Conservation (phyloP, 257 asterid genomes). For the Przewalskia tangutica region DNA sequence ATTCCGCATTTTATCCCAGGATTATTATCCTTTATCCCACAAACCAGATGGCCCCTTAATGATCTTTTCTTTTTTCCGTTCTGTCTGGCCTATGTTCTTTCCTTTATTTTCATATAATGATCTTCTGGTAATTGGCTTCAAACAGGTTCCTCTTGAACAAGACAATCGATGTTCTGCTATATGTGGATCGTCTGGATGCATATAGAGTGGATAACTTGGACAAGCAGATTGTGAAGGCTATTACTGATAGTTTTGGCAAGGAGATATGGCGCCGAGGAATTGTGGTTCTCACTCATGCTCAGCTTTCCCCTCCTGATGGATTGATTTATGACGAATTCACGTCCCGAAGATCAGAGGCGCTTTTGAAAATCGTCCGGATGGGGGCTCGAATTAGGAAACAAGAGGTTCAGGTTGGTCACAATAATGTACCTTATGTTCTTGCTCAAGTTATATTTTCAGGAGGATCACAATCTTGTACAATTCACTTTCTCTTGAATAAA, state of each 20-base stretch:
- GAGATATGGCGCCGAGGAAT: constrained; percentile 75
- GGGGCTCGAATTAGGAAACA: constrained; percentile 63
- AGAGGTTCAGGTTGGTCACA: constrained; percentile 40
- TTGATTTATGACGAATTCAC: constrained; percentile 76
- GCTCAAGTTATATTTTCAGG: not conserved
- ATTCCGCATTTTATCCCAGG: too few species aligned
- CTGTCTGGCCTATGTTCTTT: not conserved
- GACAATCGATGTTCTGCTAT: constrained; percentile 88
- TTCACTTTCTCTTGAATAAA: constrained; percentile 4
- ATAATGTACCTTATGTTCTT: not conserved
- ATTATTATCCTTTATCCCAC: too few species aligned
- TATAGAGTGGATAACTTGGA: constrained; percentile 96
- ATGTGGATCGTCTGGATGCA: constrained; percentile 95
- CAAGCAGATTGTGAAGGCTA: constrained; percentile 78
- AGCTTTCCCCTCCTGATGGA: constrained; percentile 97
- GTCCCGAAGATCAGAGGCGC: constrained; percentile 76
- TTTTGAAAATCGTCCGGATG: constrained; percentile 63
- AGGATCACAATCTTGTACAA: not conserved
- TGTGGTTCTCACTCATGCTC: constrained; percentile 91
- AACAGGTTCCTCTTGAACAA: constrained; percentile 82
- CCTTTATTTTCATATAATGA: not conserved
- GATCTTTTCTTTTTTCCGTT: not conserved
- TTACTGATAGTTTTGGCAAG: constrained; percentile 73
- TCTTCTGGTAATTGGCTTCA: constrained; percentile 20
- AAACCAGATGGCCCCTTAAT: not conserved